Conservation (phyloP, 1,284 basidiomycete species). For the Tremellales sp. region DNA sequence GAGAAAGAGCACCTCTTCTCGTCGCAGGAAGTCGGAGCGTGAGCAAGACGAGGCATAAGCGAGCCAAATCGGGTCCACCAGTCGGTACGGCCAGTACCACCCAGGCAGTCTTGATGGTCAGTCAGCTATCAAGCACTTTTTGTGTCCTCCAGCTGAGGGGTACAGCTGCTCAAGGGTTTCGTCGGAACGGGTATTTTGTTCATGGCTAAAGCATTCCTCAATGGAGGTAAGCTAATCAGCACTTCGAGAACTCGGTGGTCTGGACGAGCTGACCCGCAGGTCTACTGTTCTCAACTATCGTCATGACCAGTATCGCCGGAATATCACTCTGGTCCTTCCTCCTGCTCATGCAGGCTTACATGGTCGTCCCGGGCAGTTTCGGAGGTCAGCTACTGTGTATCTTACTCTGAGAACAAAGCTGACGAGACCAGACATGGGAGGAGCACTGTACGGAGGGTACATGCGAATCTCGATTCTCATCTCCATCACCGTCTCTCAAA, state of each 20-base stretch:
- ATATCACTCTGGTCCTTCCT: slow-evolving; percentile 94
- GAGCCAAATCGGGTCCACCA: slow-evolving; percentile 53
- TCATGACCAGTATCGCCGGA: slow-evolving; percentile 74
- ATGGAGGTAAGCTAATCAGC: slow-evolving; percentile 39
- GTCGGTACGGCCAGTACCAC: slow-evolving; percentile 80
- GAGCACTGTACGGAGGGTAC: slow-evolving; percentile 82
- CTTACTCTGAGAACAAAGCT: not conserved
- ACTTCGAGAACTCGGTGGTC: no score
- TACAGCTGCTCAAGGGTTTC: slow-evolving; percentile 87
- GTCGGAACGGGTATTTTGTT: slow-evolving; percentile 96
- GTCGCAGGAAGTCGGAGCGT: slow-evolving; percentile 18
- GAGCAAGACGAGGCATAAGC: slow-evolving; percentile 55
- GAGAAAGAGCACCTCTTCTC: slow-evolving; percentile 40
- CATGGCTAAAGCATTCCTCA: slow-evolving; percentile 75
- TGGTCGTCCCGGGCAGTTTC: slow-evolving; percentile 85
- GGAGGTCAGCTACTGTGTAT: slow-evolving; percentile 67
- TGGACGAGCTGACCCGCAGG: slow-evolving; percentile 41
- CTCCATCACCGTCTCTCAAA: slow-evolving; percentile 85
- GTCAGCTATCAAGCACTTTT: slow-evolving; percentile 21
- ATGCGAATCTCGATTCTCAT: slow-evolving; percentile 86
- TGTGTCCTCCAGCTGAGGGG: slow-evolving; percentile 1
- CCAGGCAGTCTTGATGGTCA: slow-evolving; percentile 85
- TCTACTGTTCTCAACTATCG: slow-evolving; percentile 78
- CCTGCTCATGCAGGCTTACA: slow-evolving; percentile 82
- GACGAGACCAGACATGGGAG: slow-evolving; percentile 70